phyloP scores from a whole-genome alignment of 2,329 filamentous ascomycete genomes.

The Hymenoscyphus albidus region DNA sequence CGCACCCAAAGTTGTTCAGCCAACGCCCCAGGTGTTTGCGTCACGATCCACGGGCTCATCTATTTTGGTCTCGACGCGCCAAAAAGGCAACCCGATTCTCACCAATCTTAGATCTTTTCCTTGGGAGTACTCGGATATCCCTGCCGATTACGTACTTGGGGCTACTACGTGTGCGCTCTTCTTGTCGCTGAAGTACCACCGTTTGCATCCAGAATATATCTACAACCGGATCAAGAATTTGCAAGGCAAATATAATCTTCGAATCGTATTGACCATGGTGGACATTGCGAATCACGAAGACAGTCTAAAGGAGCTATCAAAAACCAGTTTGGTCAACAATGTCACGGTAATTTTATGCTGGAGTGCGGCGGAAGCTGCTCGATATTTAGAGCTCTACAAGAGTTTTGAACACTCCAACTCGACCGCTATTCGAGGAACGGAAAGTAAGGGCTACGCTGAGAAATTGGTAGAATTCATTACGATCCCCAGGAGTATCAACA shows the following conservation, averaged over 20 bases:
- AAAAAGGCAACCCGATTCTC: conserved; percentile 92
- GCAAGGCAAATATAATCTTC: conserved; percentile 80
- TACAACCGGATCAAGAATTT: conserved; percentile 86
- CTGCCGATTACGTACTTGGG: conserved; percentile 87
- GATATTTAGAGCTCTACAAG: conserved; percentile 94
- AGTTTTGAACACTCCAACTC: conserved; percentile 82
- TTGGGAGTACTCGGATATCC: conserved; percentile 98
- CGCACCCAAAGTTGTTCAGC: conserved; percentile 68
- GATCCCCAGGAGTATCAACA: conserved; percentile 84
- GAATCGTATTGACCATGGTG: conserved; percentile 84
- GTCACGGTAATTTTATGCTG: conserved; percentile 90
- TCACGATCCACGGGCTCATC: conserved; percentile 62
- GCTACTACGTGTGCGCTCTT: conserved; percentile 87
- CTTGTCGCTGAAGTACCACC: conserved; percentile 93
- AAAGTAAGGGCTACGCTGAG: conserved; percentile 79
- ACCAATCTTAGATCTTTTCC: conserved; percentile 75
- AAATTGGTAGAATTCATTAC: conserved; percentile 91
- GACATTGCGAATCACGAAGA: conserved; percentile 96
- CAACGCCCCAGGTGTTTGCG: conserved; percentile 80
- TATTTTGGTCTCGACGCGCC: conserved; percentile 85
- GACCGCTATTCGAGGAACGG: conserved; percentile 77
- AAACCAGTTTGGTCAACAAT: conserved; percentile 89
- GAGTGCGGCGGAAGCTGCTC: conserved; percentile 87
- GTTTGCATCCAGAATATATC: conserved; percentile 95
- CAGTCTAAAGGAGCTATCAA: conserved; percentile 80